phyloP scores from a whole-genome alignment of 2,329 filamentous ascomycete species.

The Cordyceps cicadae region DNA sequence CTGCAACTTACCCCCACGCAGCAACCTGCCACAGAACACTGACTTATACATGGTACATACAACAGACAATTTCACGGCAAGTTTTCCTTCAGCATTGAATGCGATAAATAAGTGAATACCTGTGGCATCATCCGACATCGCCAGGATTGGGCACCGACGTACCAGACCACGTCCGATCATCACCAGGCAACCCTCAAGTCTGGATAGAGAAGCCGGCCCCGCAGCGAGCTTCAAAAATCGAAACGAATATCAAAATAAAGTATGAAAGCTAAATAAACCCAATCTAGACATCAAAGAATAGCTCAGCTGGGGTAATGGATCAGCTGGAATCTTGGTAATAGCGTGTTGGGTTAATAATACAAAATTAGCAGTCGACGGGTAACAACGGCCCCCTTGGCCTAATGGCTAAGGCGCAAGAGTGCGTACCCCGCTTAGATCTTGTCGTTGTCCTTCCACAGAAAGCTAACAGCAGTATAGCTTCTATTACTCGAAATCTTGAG shows the following conservation, averaged over 20 bases:
- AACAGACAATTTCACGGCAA: too few species aligned
- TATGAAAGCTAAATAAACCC: too few species aligned
- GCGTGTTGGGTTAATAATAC: background rate
- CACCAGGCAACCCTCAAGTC: background rate
- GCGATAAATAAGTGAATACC: background rate
- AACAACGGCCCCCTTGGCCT: slow-evolving; percentile 12
- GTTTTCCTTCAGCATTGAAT: too few species aligned
- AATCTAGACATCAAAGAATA: background rate
- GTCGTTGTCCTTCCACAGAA: slow-evolving; percentile 2
- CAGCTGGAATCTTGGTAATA: background rate
- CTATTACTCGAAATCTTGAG: slow-evolving; percentile 11
- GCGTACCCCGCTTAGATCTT: slow-evolving; percentile 10
- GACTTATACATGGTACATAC: too few species aligned
- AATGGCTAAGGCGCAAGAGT: slow-evolving; percentile 13
- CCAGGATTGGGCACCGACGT: too few species aligned
- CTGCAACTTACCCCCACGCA: background rate
- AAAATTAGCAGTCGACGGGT: background rate
- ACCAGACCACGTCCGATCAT: too few species aligned
- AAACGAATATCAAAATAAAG: background rate
- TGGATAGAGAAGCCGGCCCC: background rate
- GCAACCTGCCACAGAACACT: too few species aligned
- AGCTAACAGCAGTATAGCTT: slow-evolving; percentile 1
- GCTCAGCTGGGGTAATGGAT: too few species aligned
- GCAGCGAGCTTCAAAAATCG: background rate
- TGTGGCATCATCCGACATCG: too few species aligned